Evolutionary conservation across 352 stramenopile genomes (phyloP).

Genomic region (Phytophthora macrochlamydospora): DNA sequence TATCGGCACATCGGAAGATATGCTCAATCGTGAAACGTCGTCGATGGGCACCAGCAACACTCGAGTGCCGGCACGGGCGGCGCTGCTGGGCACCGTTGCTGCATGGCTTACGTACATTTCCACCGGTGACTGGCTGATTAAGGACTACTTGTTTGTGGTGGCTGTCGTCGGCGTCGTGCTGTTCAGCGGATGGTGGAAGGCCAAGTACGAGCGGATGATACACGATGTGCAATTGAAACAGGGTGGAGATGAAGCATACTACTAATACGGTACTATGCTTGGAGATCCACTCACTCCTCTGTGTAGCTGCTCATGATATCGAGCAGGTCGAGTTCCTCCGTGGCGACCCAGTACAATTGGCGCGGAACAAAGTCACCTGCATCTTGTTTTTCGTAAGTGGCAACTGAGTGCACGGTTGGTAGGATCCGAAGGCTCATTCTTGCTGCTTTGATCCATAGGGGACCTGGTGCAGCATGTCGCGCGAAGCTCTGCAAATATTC

Average conservation of each 20-base stretch:
- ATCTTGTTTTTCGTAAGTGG: slow-evolving; percentile 80
- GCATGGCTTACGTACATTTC: slow-evolving; percentile 61
- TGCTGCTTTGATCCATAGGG: slow-evolving; percentile 33
- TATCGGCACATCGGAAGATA: slow-evolving; percentile 4
- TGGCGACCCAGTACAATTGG: slow-evolving; percentile 49
- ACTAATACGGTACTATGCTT: neutral
- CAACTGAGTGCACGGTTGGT: neutral
- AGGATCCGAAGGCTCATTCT: neutral
- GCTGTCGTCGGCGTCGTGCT: slow-evolving; percentile 59
- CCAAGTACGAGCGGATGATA: slow-evolving; percentile 57
- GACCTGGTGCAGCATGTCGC: slow-evolving; percentile 66
- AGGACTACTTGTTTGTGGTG: slow-evolving; percentile 71
- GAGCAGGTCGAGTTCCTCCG: slow-evolving; percentile 64
- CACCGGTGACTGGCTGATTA: slow-evolving; percentile 47
- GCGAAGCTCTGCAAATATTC: slow-evolving; percentile 55
- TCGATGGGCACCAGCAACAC: slow-evolving; percentile 22
- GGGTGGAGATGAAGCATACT: slow-evolving; percentile 5
- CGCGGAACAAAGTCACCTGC: slow-evolving; percentile 67
- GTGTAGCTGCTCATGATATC: slow-evolving; percentile 35
- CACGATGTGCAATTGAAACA: slow-evolving; percentile 25
- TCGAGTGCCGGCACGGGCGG: slow-evolving; percentile 35
- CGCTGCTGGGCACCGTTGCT: slow-evolving; percentile 47
- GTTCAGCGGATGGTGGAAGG: slow-evolving; percentile 55
- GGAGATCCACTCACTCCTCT: neutral
- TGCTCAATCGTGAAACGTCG: slow-evolving; percentile 17